Conservation (phyloP, 805 yeast genomes). For the Ogataea trehaloabstinens region DNA sequence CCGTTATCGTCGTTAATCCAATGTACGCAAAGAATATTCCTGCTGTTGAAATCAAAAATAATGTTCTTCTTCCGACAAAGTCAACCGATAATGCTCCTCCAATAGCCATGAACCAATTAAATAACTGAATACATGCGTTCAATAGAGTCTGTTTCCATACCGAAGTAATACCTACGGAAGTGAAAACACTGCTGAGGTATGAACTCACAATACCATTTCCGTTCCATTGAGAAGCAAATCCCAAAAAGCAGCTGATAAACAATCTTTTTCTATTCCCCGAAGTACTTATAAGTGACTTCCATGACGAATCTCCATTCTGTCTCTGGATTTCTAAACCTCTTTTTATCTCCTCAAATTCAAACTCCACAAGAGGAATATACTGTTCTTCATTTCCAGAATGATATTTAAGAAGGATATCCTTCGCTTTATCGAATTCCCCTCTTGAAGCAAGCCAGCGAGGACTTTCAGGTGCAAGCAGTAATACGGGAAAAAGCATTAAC, state of each 20-base stretch:
- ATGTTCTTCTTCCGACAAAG: conserved; percentile 34
- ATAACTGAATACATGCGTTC: conserved; percentile 49
- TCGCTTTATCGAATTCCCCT: conserved; percentile 34
- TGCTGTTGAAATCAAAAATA: conserved; percentile 34
- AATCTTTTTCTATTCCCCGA: conserved; percentile 40
- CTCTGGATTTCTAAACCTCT: conserved; percentile 31
- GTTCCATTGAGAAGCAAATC: conserved; percentile 36
- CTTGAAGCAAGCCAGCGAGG: conserved; percentile 35
- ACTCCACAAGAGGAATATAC: conserved; percentile 32
- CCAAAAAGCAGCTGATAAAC: conserved; percentile 29
- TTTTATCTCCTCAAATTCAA: conserved; percentile 34
- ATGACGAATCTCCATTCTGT: conserved; percentile 29
- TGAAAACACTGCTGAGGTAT: conserved; percentile 44
- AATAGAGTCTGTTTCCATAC: conserved; percentile 43
- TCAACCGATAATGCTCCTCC: conserved; percentile 30
- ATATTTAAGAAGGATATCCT: conserved; percentile 28
- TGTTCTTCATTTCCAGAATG: conserved; percentile 36
- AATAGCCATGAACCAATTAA: conserved; percentile 37
- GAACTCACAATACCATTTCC: conserved; percentile 48
- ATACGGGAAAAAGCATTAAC: conserved; percentile 26
- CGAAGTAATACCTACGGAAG: conserved; percentile 51
- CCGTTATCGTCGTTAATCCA: conserved; percentile 47
- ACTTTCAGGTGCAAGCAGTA: conserved; percentile 37
- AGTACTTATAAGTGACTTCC: conserved; percentile 35
- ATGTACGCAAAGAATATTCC: conserved; percentile 38